Base-by-base conservation (phyloP, 75 land plant species). In the Pseudotsuga menziesii region DNA sequence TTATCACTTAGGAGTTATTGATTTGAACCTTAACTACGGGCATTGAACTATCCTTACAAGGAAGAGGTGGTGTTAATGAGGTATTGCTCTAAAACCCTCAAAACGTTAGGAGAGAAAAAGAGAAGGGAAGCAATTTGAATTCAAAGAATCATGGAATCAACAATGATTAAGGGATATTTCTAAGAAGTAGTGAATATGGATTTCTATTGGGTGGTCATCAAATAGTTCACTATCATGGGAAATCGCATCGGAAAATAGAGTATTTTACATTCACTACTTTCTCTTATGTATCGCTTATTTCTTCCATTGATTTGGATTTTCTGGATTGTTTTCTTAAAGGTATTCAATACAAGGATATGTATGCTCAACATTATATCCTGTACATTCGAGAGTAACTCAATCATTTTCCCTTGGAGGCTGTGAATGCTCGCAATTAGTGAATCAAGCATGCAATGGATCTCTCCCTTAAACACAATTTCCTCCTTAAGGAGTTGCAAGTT, bases 401-500 rank as follows among this genome's bases (percentile, higher is more conserved):
- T 77, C 86, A 93, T n/a, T 81, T 95, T 7, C 98, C 98, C 1
- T 81, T 86, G 41, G 87, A 89, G 81, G 83, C 89, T 27, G 91
- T 95, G 19, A 93, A 93, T 70, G 88, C 90, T 12, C 77, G 98
- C 64, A 83, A 91, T 76, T 93, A 93, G 87, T 90, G 98, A 17
- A 85, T 93, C 77, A 94, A 94, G 89, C 95, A 95, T 25, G 98
- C 98, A 80, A 89, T 94, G 83, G 93, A 94, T 82, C 88, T 83
- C 17, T 95, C 96, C 55, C 85, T 93, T 90, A 95, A 95, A 86
- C 98, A 95, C 80, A 77, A 82, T n/a, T n/a, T n/a, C 82, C 83
- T 95, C 25, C 80, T 90, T 23, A 85, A 93, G 61, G 89, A 89
- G 54, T 58, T 93, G 59, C 98, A 95, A 96, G 98, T 94, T 48